phyloP scores from a whole-genome alignment of 179 eudicot genomes.

The Spinacia oleracea region DNA sequence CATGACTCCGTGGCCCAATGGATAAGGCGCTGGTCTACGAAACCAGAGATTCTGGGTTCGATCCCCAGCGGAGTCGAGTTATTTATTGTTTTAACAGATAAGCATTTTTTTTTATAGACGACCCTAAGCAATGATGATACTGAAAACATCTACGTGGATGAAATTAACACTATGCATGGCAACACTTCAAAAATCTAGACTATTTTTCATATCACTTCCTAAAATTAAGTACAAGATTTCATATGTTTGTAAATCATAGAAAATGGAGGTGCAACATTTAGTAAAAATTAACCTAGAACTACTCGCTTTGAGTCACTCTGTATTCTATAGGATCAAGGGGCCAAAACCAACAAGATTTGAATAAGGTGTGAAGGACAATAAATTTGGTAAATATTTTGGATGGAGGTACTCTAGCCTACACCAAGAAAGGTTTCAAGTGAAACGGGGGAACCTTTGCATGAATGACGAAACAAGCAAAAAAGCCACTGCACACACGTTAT shows the following conservation, averaged over 20 bases:
- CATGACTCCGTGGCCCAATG: conserved; percentile 78
- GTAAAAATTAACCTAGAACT: neutral
- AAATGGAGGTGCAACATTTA: neutral
- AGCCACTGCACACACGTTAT: neutral
- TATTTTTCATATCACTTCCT: neutral
- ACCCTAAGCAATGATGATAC: too few relatives aligned
- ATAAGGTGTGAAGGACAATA: neutral
- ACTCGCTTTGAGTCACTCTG: neutral
- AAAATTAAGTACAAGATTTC: too few relatives aligned
- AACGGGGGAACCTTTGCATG: neutral
- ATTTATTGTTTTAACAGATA: too few relatives aligned
- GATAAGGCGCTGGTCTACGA: conserved; percentile 99
- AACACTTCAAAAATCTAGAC: neutral
- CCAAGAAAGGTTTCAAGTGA: conserved; percentile 1
- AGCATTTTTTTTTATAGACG: too few relatives aligned
- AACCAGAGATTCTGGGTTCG: conserved; percentile 99
- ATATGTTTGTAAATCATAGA: neutral
- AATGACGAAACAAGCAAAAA: neutral
- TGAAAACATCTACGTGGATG: too few relatives aligned
- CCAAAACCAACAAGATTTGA: neutral
- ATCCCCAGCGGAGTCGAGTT: conserved; percentile 83
- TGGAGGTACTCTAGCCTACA: neutral
- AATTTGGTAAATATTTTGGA: neutral
- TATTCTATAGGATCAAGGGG: neutral
- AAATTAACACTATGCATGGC: neutral